Conservation (phyloP, 345 rosid genomes). For the Luvunga scandens region DNA sequence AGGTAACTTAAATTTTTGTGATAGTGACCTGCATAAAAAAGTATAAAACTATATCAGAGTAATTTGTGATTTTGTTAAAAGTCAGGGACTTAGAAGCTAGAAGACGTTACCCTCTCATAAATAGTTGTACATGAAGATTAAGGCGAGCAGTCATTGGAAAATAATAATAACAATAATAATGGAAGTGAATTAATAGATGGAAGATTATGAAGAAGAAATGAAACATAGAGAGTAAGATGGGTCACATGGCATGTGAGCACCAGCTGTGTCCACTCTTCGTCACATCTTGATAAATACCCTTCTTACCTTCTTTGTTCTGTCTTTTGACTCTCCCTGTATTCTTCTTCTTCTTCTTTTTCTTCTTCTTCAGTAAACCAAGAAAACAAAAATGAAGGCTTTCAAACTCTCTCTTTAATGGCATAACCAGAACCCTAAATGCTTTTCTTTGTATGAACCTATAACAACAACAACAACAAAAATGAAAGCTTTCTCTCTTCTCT, state of each 20-base stretch:
- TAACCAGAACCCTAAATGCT: constrained; percentile 34
- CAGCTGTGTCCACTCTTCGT: constrained; percentile 78
- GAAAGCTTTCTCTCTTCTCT: constrained; percentile 23
- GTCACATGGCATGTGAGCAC: constrained; percentile 91
- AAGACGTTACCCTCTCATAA: not conserved
- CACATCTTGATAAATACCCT: constrained; percentile 48
- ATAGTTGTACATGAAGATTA: not conserved
- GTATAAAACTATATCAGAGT: too few species aligned
- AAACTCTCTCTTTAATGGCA: constrained; percentile 45
- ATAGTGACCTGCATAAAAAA: too few species aligned
- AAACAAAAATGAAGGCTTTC: constrained; percentile 19
- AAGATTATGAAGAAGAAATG: not conserved
- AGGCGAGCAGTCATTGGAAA: not conserved
- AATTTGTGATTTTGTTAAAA: too few species aligned
- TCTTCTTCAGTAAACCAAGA: not conserved
- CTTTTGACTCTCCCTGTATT: constrained; percentile 36
- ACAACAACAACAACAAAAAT: constrained; percentile 5
- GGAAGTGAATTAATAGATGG: constrained; percentile 5
- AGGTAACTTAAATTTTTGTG: too few species aligned
- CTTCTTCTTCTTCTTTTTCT: constrained; percentile 6
- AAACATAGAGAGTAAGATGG: constrained; percentile 17
- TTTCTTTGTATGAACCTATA: not conserved
- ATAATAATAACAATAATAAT: not conserved
- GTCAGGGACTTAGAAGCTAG: not conserved
- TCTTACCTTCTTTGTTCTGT: constrained; percentile 34